Conservation (phyloP, 2,329 filamentous ascomycete species). For the Fusarium buharicum region DNA sequence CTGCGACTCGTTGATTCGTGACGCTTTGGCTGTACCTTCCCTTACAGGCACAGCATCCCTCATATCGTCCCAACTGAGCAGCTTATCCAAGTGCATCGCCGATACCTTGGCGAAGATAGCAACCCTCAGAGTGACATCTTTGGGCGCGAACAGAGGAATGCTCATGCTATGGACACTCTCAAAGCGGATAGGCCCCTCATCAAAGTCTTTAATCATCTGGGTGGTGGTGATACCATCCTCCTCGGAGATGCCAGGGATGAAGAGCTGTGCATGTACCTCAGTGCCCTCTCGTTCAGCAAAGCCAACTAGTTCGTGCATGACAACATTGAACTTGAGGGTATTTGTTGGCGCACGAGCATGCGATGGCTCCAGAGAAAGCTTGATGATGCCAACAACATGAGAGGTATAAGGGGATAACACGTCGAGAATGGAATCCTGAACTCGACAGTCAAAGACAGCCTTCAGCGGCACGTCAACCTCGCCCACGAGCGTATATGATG, state of each 20-base stretch:
- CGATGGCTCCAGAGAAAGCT: slow-evolving; percentile 90
- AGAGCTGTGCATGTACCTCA: slow-evolving; percentile 96
- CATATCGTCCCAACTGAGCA: slow-evolving; percentile 99
- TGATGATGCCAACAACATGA: slow-evolving; percentile 89
- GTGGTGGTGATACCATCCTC: slow-evolving; percentile 94
- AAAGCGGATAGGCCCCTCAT: slow-evolving; percentile 91
- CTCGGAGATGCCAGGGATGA: slow-evolving; percentile 89
- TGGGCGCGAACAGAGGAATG: slow-evolving; percentile 77
- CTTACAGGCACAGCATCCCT: slow-evolving; percentile 74
- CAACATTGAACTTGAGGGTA: slow-evolving; percentile 96
- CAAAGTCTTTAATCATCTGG: slow-evolving; percentile 92
- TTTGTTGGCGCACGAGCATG: slow-evolving; percentile 91
- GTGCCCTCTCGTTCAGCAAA: slow-evolving; percentile 97
- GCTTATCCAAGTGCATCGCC: slow-evolving; percentile 93
- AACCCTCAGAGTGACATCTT: slow-evolving; percentile 80
- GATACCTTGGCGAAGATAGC: slow-evolving; percentile 93
- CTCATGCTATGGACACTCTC: slow-evolving; percentile 99
- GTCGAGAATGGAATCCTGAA: slow-evolving; percentile 93
- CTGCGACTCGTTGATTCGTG: slow-evolving; percentile 87
- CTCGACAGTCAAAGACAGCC: slow-evolving; percentile 92
- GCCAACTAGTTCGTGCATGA: slow-evolving; percentile 95
- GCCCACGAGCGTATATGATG: slow-evolving; percentile 90
- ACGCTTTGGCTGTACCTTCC: slow-evolving; percentile 64
- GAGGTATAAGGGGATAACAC: slow-evolving; percentile 92
- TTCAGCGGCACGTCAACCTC: slow-evolving; percentile 92